Conservation (phyloP, 2,329 filamentous ascomycete genomes). For the Epicoccum sorghinum region DNA sequence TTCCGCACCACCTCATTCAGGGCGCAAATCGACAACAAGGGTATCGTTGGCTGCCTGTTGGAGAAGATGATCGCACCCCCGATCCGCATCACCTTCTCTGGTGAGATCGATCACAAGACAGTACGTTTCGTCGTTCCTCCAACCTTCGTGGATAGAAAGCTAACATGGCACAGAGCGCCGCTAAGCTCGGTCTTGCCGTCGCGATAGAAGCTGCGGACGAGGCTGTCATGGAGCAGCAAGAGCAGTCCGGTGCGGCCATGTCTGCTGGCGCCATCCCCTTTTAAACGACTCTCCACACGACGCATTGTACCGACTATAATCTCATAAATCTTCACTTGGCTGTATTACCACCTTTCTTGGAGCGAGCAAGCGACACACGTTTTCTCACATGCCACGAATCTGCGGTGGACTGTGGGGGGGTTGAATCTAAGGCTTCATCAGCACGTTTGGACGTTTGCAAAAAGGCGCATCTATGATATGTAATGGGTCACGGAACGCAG, state of each 20-base stretch:
- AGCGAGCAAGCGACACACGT: constrained; percentile 32
- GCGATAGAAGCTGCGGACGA: constrained; percentile 60
- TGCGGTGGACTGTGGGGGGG: constrained; percentile 35
- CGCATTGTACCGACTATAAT: constrained; percentile 42
- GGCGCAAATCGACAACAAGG: constrained; percentile 92
- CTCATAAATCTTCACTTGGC: constrained; percentile 46
- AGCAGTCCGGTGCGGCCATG: constrained; percentile 33
- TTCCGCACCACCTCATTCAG: constrained; percentile 95
- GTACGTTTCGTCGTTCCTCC: constrained; percentile 60
- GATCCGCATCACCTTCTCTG: constrained; percentile 92
- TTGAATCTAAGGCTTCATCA: constrained; percentile 25
- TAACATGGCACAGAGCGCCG: constrained; percentile 72
- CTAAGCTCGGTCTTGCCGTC: constrained; percentile 92
- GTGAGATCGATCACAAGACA: constrained; percentile 94
- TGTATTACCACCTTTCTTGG: constrained; percentile 49
- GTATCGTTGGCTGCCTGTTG: constrained; percentile 88
- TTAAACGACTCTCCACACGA: constrained; percentile 32
- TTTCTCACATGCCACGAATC: constrained; percentile 35
- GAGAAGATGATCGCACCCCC: constrained; percentile 96
- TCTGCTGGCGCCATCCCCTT: constrained; percentile 48
- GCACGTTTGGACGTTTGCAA: constrained; percentile 27
- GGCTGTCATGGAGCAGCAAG: constrained; percentile 51
- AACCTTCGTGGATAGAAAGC: constrained; percentile 6
- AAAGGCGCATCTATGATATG: constrained; percentile 35
- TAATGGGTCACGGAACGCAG: constrained; percentile 20